Evolutionary conservation across 441 rosid genomes (phyloP).

Genomic region (Corymbia citriodora): DNA sequence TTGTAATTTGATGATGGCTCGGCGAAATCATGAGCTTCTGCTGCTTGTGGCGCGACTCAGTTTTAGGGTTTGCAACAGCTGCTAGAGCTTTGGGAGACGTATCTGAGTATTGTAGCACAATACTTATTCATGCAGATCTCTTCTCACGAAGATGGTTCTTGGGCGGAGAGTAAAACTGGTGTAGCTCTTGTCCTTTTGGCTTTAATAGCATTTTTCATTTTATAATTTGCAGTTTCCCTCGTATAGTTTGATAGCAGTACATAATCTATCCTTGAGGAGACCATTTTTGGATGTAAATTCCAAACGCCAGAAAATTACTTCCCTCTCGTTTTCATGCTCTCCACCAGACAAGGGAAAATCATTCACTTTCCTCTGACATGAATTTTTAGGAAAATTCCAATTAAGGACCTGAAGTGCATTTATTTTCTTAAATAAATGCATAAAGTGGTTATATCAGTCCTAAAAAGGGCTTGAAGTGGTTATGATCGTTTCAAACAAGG

Average conservation of each 20-base stretch:
- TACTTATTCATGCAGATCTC: not conserved
- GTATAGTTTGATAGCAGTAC: not conserved
- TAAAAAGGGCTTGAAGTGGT: too few species aligned
- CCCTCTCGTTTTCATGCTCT: not conserved
- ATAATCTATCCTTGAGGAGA: not conserved
- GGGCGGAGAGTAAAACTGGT: not conserved
- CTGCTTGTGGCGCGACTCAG: not conserved
- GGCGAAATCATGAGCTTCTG: not conserved
- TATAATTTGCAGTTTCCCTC: not conserved
- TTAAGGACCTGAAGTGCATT: too few species aligned
- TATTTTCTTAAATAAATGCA: too few species aligned
- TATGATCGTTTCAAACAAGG: too few species aligned
- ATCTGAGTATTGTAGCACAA: accelerated
- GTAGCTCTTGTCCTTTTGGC: not conserved
- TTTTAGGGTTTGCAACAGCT: not conserved
- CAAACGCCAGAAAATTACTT: not conserved
- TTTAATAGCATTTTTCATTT: not conserved
- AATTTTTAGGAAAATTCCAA: too few species aligned
- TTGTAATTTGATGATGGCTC: not conserved
- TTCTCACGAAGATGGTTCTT: not conserved
- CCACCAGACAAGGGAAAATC: not conserved
- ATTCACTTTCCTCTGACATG: not conserved
- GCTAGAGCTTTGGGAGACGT: not conserved
- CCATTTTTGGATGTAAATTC: not conserved
- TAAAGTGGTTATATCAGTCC: too few species aligned